Base-by-base conservation (phyloP, 1,139 yeast species). In the Nakaseomyces nivariensis region DNA sequence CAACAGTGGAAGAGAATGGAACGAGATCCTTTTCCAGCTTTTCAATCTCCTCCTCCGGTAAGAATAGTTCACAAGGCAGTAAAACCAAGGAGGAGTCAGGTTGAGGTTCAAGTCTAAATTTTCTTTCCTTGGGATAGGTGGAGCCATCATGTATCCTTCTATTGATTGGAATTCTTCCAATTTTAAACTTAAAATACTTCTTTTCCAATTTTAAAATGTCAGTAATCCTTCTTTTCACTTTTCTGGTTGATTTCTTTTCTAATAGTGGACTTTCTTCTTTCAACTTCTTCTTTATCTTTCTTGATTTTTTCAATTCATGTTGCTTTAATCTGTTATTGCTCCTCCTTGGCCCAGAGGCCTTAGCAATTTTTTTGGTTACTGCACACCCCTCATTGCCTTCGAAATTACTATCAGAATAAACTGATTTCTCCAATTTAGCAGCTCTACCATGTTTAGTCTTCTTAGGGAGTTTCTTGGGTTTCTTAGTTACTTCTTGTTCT, bases 1-100 rank as follows among this genome's bases (percentile, higher is more conserved):
- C 38, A 17, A 36, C 25, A 7, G 25, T 36, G 5, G 38, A 36
- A 7, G 38, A 36, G 13, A 36, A 36, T 6, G 38, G 38, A 5
- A 36, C 25, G 25, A 36, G 10, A 17, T 36, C 13, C 5, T 58
- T 55, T 17, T 58, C 61, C 5, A 24, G 31, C 24, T 38, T 26
- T 11, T 38, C 13, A 26, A 38, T 7, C 31, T 38, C 44, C 11
- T 31, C 38, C 11, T 38, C 44, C n/a, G 48, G 32, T 25, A 38
- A 26, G n/a, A 38, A 38, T 24, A 26, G 13, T 25, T 38, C 42
- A 10, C 31, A 24, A 5, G 42, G 42, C 10, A 38, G 9, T 6
- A 38, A 6, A 25, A 38, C 7, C n/a, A 26, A 5, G 11, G 17
- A 9, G 5, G 25, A n/a, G n/a, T 24, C 29, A 8, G 42, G 24